phyloP scores from a whole-genome alignment of 169 alveolate genomes.

The Eimeria brunetti region DNA sequence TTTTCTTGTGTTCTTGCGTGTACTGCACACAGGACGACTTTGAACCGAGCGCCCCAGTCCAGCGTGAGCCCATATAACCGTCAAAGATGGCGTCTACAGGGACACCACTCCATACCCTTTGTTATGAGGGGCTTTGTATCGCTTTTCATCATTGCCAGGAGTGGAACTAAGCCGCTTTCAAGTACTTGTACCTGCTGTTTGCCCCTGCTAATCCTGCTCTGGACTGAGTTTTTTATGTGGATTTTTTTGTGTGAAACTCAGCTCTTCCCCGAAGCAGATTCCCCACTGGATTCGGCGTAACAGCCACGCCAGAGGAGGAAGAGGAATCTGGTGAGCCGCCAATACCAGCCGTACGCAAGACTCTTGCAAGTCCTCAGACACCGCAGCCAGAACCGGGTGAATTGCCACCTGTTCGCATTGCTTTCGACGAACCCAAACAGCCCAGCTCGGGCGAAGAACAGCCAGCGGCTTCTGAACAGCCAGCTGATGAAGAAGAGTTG shows the following conservation, averaged over 20 bases:
- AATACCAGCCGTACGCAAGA: not conserved
- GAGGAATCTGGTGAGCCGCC: not conserved
- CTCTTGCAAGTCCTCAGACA: not conserved
- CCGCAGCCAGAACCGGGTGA: not conserved
- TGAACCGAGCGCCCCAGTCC: not conserved
- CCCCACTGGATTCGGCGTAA: not conserved
- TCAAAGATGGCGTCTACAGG: not conserved
- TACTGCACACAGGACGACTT: not conserved
- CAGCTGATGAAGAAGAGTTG: too few species aligned
- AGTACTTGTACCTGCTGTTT: not conserved
- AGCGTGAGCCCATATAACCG: not conserved
- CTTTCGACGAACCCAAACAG: too few species aligned
- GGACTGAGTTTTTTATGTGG: not conserved
- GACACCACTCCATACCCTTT: not conserved
- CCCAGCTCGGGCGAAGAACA: too few species aligned
- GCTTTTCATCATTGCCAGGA: not conserved
- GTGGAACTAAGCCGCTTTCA: not conserved
- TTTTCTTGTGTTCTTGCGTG: not conserved
- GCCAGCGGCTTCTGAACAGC: too few species aligned
- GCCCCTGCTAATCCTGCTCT: not conserved
- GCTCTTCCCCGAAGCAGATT: not conserved
- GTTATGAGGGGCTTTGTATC: not conserved
- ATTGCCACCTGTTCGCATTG: not conserved
- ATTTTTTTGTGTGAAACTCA: not conserved
- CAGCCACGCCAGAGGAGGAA: not conserved